These are phyloP conservation scores for Stephania cephalantha DNA, from an alignment of 164 flowering plant species.

Conservation along the genomic window DNA sequence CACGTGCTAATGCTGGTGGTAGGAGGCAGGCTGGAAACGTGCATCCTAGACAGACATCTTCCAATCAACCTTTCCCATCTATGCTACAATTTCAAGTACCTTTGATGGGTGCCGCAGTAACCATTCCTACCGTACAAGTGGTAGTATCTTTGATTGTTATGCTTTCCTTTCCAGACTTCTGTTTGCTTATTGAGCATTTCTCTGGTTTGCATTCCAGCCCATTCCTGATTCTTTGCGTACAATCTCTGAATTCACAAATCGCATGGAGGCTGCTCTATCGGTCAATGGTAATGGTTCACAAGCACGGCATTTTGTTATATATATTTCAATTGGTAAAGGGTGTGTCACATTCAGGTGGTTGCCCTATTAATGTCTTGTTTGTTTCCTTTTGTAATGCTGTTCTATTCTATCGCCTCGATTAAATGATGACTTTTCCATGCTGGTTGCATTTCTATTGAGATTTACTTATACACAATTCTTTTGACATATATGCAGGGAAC, in stretches of 20 bases:
- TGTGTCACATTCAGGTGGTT: not conserved
- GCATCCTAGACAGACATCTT: constrained; percentile 34
- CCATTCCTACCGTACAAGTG: constrained; percentile 56
- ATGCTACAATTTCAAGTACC: constrained; percentile 60
- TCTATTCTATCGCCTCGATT: not conserved
- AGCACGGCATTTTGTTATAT: not conserved
- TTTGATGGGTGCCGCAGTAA: constrained; percentile 37
- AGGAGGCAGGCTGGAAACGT: constrained; percentile 47
- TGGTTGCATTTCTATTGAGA: not conserved
- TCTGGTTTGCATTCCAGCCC: constrained; percentile 47
- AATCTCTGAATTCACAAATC: constrained; percentile 67
- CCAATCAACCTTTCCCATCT: constrained; percentile 34
- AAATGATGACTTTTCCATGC: not conserved
- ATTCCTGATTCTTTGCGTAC: constrained; percentile 83
- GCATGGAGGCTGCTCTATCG: constrained; percentile 61
- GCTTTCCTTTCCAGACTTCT: not conserved
- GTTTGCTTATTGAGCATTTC: constrained; percentile 6
- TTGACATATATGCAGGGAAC: constrained; percentile 31
- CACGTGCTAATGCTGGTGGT: constrained; percentile 26
- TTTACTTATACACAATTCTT: not conserved
- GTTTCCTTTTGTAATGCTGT: not conserved
- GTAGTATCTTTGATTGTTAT: constrained; percentile 26
- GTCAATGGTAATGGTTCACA: constrained; percentile 44
- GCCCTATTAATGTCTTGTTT: not conserved
- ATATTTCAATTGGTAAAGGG: not conserved